Percentiles rank a stretch among this genome's conserved stretches.
These are phyloP conservation scores for Calonectria fujianensis DNA, from an alignment of 2,329 filamentous ascomycete genomes.

Conservation along the genomic window DNA sequence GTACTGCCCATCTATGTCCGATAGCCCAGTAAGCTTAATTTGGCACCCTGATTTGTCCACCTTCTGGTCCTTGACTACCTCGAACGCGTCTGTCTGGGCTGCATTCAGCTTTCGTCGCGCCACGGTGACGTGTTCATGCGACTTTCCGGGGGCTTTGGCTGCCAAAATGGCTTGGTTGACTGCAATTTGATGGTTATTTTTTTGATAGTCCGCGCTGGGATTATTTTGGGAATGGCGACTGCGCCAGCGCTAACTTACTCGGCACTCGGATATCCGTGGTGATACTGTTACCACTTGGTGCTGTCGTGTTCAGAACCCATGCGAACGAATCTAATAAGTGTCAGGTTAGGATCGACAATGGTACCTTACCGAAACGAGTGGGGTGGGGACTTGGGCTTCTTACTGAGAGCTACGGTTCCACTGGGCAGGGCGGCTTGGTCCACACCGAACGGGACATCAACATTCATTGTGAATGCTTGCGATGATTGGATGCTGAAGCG, in stretches of 20 bases:
- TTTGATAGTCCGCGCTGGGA: no score
- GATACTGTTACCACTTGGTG: not conserved
- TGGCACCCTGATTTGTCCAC: not conserved
- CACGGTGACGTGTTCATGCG: not conserved
- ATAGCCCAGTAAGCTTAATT: not conserved
- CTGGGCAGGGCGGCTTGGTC: not conserved
- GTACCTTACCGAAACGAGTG: no score
- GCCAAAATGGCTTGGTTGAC: conserved; percentile 2
- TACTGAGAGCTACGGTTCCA: not conserved
- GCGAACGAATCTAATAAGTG: not conserved
- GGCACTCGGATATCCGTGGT: not conserved
- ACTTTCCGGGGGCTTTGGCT: not conserved
- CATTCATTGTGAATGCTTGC: not conserved
- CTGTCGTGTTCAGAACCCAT: not conserved
- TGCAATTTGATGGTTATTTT: not conserved
- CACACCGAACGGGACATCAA: not conserved
- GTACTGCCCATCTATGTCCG: not conserved
- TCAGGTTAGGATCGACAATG: no score
- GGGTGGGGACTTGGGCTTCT: no score
- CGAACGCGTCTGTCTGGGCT: not conserved
- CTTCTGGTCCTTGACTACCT: not conserved
- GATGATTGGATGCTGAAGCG: conserved; percentile 3
- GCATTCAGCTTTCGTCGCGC: not conserved
- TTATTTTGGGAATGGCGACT: not conserved
- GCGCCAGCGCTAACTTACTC: not conserved